Conservation (phyloP, 305 asterid genomes). For the Solanum hybrid region DNA sequence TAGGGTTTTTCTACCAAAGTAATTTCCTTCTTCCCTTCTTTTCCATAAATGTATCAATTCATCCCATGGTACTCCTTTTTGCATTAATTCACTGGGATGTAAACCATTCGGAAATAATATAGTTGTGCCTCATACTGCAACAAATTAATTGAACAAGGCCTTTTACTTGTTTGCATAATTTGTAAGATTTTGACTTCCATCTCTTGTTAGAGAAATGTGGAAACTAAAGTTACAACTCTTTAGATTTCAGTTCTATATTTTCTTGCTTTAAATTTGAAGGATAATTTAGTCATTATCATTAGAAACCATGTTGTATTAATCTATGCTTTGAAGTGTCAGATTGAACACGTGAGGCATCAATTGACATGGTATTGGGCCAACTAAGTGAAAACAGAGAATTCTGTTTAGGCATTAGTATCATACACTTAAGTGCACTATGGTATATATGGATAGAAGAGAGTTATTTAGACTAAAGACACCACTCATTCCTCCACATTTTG, state of each 20-base stretch:
- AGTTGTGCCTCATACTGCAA: not conserved
- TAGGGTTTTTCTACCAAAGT: not conserved
- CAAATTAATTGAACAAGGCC: not conserved
- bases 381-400: not conserved
- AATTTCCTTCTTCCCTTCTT: not conserved
- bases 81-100: not conserved
- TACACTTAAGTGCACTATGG: not conserved
- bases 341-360: not conserved
- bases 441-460: not conserved
- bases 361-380: not conserved
- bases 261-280: not conserved
- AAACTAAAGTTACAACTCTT: not conserved
- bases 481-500: slow-evolving; percentile 6
- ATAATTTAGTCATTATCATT: not conserved
- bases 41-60: not conserved
- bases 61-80: not conserved
- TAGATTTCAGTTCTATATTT: not conserved
- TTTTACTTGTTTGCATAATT: not conserved
- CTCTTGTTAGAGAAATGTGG: not conserved
- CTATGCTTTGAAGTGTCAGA: not conserved
- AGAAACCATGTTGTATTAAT: not conserved
- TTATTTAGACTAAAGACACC: not conserved
- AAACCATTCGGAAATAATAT: not conserved
- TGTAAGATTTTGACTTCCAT: not conserved
- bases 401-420: not conserved